Evolutionary conservation across 495 filamentous ascomycete species (phyloP).

Genomic region (Hypomontagnella submonticulosa): DNA sequence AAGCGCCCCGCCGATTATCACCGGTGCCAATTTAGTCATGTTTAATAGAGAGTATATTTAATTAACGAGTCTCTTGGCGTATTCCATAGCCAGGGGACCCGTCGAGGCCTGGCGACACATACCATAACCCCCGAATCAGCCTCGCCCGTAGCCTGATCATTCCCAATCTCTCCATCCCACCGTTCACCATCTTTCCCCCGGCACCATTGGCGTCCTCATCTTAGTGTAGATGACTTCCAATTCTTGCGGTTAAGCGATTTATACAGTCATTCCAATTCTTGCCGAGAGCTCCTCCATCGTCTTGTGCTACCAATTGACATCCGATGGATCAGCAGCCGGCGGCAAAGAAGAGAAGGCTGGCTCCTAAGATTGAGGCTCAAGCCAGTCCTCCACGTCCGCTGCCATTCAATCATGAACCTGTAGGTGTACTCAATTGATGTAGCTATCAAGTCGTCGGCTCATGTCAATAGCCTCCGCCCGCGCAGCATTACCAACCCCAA

Average conservation of each 20-base stretch:
- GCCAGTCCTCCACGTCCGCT: conserved; percentile 44
- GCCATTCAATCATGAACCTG: conserved; percentile 45
- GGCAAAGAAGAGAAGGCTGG: conserved; percentile 52
- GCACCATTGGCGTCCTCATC: conserved; percentile 35
- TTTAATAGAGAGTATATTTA: conserved; percentile 5
- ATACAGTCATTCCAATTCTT: conserved; percentile 27
- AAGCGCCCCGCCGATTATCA: too few species aligned
- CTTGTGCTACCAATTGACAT: conserved; percentile 37
- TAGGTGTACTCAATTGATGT: conserved; percentile 45
- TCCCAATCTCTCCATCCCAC: conserved; percentile 37
- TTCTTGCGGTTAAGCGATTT: conserved; percentile 18
- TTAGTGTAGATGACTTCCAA: conserved; percentile 34
- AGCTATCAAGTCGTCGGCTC: conserved; percentile 24
- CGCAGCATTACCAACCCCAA: conserved; percentile 39
- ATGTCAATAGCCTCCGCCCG: conserved; percentile 36
- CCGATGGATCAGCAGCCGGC: conserved; percentile 50
- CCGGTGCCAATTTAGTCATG: too few species aligned
- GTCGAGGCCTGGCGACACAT: conserved; percentile 28
- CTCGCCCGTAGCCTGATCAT: conserved; percentile 48
- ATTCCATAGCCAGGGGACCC: conserved; percentile 10
- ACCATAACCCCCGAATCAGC: conserved; percentile 44
- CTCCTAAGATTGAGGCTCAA: conserved; percentile 51
- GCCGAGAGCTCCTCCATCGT: conserved; percentile 13
- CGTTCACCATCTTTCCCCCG: conserved; percentile 20
- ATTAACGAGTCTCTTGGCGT: conserved; percentile 10